Base-by-base conservation (phyloP, 2,329 filamentous ascomycete genomes). In the Alternaria sp. region DNA sequence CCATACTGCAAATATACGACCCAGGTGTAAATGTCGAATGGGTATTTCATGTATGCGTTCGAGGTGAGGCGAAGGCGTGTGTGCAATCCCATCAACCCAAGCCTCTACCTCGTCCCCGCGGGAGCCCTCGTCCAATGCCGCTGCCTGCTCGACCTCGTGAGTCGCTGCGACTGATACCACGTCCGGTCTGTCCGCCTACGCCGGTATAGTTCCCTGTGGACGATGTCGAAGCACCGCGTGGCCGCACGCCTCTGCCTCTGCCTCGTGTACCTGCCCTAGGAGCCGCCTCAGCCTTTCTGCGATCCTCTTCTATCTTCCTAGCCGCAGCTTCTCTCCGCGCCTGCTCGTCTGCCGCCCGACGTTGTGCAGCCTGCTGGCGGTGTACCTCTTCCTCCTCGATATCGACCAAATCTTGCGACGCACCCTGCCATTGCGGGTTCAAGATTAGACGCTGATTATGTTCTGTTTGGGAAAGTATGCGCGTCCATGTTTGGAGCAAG, bases 381-480 rank as follows among this genome's bases (percentile, higher is more conserved):
- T 90, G 83, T 12, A 89, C 78, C 4, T 89, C 89, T 77, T 98
- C 95, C 57, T 89, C 90, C 80, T 98, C 95, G 59, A 93, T 87
- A 64, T 97, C 93, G n/a, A 88, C 85, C 43, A 97, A 81, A 81
- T 99, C 96, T 74, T 94, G 89, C 5, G 89, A 92, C 26, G 94
- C 92, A 60, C 96, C 96, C 76, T 95, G 91, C 93, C 95, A 99
- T 62, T 89, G 85, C 2, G 93, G 92, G 75, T 97, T 91, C 49
- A 98, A 85, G 47, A 99, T 90, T 54, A 99, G 84, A 23, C 96
- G 90, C 79, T 98, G 94, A 77, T 97, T 98, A 81, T 99, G 96
- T 81, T 99, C 96, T 5, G 96, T 97, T 80, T 99, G 96, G 7
- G 93, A 96, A 12, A 99, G 87, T 69, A 99, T 97, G 56, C 93